Percentiles rank a stretch among this genome's conserved stretches.
phyloP scores from a whole-genome alignment of 139 green algal genomes.

The Zygnema cylindricum region DNA sequence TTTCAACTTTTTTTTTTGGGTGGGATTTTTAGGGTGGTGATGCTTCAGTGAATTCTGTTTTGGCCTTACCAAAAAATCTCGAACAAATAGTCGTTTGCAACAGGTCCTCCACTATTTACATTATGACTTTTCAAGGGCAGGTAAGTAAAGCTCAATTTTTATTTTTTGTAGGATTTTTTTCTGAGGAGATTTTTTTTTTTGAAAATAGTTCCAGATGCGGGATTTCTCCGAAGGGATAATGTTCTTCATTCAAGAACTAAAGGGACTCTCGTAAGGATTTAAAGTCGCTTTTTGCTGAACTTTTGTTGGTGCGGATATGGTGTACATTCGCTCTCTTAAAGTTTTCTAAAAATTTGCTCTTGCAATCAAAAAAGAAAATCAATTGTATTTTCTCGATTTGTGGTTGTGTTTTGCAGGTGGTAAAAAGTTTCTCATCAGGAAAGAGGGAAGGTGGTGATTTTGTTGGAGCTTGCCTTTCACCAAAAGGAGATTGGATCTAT shows the following conservation, averaged over 20 bases:
- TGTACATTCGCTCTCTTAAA: not conserved
- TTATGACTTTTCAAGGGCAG: constrained; percentile 85
- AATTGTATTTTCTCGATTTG: too few relatives aligned
- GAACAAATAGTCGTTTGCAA: constrained; percentile 91
- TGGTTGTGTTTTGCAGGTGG: too few relatives aligned
- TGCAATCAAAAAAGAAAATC: too few relatives aligned
- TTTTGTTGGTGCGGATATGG: not conserved
- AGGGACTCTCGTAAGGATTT: too few relatives aligned
- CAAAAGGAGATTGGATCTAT: constrained; percentile 88
- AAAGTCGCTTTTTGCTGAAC: not conserved
- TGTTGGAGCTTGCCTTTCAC: constrained; percentile 74
- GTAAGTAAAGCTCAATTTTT: constrained; percentile 32
- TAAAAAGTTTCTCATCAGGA: constrained; percentile 58
- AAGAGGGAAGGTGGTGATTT: constrained; percentile 86
- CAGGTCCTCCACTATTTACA: constrained; percentile 75
- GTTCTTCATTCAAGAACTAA: too few relatives aligned
- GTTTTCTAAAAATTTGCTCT: constrained; percentile 3
- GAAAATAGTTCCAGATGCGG: too few relatives aligned
- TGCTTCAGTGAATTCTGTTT: constrained; percentile 75
- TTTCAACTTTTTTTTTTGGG: constrained; percentile 6
- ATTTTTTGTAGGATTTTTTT: not conserved
- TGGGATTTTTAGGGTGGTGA: constrained; percentile 70
- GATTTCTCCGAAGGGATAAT: too few relatives aligned
- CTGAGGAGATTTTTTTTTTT: not conserved
- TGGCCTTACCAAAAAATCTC: constrained; percentile 78